Evolutionary conservation across 768 basidiomycete genomes (phyloP).

Genomic region (Boletales sp.): DNA sequence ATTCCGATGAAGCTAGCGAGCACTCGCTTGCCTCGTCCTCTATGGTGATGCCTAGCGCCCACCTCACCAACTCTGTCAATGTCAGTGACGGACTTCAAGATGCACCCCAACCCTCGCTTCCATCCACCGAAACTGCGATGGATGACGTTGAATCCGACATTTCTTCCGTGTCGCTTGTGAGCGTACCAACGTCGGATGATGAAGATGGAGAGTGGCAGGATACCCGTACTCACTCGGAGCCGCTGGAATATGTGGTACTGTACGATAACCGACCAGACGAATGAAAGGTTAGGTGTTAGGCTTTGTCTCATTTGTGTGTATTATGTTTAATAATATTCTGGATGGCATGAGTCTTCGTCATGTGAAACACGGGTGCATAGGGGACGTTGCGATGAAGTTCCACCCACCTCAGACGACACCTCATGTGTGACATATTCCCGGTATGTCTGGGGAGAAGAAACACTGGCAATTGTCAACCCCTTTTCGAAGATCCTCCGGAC

Average conservation of each 20-base stretch:
- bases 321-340: neutral
- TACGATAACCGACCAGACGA: conserved; percentile 66
- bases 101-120: conserved; percentile 10
- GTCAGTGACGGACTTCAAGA: conserved; percentile 3
- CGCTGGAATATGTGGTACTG: conserved; percentile 65
- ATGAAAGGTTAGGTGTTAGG: conserved; percentile 7
- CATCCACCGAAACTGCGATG: conserved; percentile 33
- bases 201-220: conserved; percentile 60
- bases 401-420: neutral
- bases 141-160: conserved; percentile 38
- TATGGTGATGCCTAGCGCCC: conserved; percentile 58
- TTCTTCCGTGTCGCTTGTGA: conserved; percentile 58
- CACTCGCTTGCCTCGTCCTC: conserved; percentile 64
- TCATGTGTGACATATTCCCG: conserved; percentile 8
- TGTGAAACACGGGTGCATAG: conserved; percentile 9
- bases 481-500: conserved; percentile 17
- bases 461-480: conserved; percentile 19
- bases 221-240: conserved; percentile 41
- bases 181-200: conserved; percentile 53
- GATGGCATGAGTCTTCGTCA: neutral
- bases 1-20: conserved; percentile 33
- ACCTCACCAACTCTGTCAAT: conserved; percentile 12
- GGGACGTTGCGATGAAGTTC: conserved; percentile 1
- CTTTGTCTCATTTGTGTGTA: conserved; percentile 10
- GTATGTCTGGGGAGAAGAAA: conserved; percentile 28